These are phyloP conservation scores for Rhizoclosmatium globosum DNA, from an alignment of 192 early-diverging fungal genomes.

Conservation along the genomic window DNA sequence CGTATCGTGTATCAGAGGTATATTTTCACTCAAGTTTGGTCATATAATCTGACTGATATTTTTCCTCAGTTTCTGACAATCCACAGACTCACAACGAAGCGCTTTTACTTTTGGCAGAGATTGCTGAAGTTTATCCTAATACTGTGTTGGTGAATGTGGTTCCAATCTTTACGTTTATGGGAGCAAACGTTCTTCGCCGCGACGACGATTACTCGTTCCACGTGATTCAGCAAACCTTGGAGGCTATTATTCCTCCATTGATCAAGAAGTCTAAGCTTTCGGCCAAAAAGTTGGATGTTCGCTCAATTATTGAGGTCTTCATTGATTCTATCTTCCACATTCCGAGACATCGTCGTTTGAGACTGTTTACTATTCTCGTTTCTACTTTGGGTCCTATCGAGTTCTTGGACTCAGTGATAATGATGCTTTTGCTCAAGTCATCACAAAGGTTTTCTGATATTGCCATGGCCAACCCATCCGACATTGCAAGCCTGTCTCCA, in stretches of 20 bases:
- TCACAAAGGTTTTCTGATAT: conserved; percentile 62
- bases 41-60: not conserved
- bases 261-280: conserved; percentile 44
- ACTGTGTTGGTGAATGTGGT: conserved; percentile 91
- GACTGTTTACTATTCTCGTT: conserved; percentile 85
- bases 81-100: conserved; percentile 94
- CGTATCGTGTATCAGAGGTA: conserved; percentile 79
- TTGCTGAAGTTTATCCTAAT: conserved; percentile 83
- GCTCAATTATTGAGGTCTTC: conserved; percentile 87
- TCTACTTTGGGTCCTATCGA: conserved; percentile 78
- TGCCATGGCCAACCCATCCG: conserved; percentile 49
- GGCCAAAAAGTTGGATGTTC: conserved; percentile 58
- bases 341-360: conserved; percentile 88
- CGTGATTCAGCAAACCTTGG: conserved; percentile 90
- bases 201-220: conserved; percentile 97
- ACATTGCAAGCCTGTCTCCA: conserved; percentile 72
- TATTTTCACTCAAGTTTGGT: not conserved
- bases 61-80: conserved; percentile 72
- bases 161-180: conserved; percentile 99
- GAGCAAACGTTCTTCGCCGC: conserved; percentile 90
- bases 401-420: conserved; percentile 77
- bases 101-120: conserved; percentile 85
- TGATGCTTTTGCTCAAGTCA: conserved; percentile 76
- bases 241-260: conserved; percentile 86
- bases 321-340: conserved; percentile 91